Evolutionary conservation across 345 rosid species (phyloP).

Genomic region (Populus alba): DNA sequence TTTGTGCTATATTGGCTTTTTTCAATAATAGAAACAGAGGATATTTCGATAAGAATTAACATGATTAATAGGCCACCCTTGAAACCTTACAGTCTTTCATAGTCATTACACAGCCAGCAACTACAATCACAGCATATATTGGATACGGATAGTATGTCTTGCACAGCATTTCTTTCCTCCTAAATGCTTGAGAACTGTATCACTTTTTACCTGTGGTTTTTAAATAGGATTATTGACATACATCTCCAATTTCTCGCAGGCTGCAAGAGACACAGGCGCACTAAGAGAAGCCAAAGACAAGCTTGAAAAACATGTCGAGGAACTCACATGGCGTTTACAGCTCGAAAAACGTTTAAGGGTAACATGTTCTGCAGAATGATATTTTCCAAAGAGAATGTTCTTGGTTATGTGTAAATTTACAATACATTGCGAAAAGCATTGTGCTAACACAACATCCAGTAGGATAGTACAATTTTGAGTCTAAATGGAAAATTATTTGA

Average conservation of each 20-base stretch:
- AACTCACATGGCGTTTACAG: conserved; percentile 48
- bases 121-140: neutral
- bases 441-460: neutral
- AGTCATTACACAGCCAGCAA: neutral
- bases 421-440: neutral
- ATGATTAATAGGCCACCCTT: neutral
- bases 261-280: conserved; percentile 51
- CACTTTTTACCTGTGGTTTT: neutral
- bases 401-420: neutral
- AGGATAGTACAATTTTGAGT: neutral
- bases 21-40: neutral
- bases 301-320: conserved; percentile 52
- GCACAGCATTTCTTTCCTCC: neutral
- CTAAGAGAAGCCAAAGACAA: conserved; percentile 50
- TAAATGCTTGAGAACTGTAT: neutral
- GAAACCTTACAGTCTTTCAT: neutral
- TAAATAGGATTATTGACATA: neutral
- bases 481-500: neutral
- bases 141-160: neutral
- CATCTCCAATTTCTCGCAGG: conserved; percentile 27
- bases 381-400: neutral
- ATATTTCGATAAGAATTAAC: neutral
- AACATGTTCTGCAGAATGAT: conserved; percentile 1
- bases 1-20: neutral
- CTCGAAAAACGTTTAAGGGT: conserved; percentile 52